Percentiles rank a stretch among this genome's conserved stretches.
Evolutionary conservation across 2,329 filamentous ascomycete species (phyloP).

Genomic region (Venturia effusa): DNA sequence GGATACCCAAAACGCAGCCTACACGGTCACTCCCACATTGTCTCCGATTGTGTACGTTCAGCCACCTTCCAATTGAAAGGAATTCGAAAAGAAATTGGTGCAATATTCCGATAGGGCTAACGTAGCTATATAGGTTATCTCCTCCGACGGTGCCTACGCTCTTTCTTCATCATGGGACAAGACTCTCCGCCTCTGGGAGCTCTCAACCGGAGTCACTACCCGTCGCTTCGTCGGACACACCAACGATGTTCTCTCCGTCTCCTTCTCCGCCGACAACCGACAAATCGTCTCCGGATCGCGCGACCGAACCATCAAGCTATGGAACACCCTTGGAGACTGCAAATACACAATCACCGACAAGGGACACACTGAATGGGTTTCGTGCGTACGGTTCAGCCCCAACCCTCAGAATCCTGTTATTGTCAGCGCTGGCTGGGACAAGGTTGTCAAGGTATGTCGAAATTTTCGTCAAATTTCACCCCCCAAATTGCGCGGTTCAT

Average conservation of each 20-base stretch:
- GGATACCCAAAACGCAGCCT: constrained; percentile 99
- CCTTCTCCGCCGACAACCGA: constrained; percentile 99
- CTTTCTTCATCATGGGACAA: constrained; percentile 99
- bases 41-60: constrained; percentile 94
- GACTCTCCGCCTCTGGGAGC: constrained; percentile 99
- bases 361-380: constrained; percentile 99
- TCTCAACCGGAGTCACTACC: constrained; percentile 92
- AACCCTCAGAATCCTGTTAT: constrained; percentile 99
- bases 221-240: constrained; percentile 98
- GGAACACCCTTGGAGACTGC: constrained; percentile 99
- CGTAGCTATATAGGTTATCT: constrained; percentile 66
- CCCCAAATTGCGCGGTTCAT: constrained; percentile 29
- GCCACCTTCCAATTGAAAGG: constrained; percentile 10
- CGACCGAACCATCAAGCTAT: constrained; percentile 99
- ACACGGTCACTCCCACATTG: constrained; percentile 98
- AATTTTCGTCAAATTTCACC: constrained; percentile 11
- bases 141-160: constrained; percentile 97
- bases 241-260: constrained; percentile 99
- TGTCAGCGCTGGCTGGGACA: constrained; percentile 97
- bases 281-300: constrained; percentile 99
- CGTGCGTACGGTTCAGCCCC: constrained; percentile 98
- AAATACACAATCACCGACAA: constrained; percentile 99
- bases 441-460: constrained; percentile 93
- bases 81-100: constrained; percentile 11
- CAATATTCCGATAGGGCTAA: background rate